Conservation (phyloP, 164 flowering plant species). For the Hamamelis virginiana region DNA sequence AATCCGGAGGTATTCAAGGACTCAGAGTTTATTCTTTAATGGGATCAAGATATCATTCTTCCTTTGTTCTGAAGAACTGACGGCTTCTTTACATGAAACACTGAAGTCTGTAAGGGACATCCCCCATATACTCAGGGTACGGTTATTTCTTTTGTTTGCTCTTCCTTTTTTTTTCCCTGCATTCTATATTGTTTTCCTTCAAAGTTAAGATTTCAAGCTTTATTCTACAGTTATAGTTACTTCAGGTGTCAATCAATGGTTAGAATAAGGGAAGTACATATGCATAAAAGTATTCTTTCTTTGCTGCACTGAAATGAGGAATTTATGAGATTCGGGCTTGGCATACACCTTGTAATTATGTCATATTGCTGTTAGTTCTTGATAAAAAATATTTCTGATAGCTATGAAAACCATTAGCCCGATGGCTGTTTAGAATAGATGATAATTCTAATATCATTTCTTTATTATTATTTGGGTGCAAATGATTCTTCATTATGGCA, state of each 20-base stretch:
- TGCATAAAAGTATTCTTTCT: neutral
- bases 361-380: neutral
- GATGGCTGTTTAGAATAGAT: neutral
- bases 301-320: neutral
- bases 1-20: too few relatives aligned
- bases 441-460: neutral
- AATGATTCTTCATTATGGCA: neutral
- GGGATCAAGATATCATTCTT: conserved; percentile 80
- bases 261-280: neutral
- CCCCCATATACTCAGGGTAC: conserved; percentile 80
- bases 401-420: neutral
- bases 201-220: neutral
- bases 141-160: conserved; percentile 3
- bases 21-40: conserved; percentile 23
- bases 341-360: neutral
- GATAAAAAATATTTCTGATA: too few relatives aligned
- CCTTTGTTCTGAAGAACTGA: conserved; percentile 73
- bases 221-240: neutral
- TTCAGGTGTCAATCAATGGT: neutral
- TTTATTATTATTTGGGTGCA: neutral
- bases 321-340: conserved; percentile 2
- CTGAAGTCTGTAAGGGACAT: conserved; percentile 85
- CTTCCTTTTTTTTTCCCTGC: neutral
- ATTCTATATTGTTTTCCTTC: neutral
- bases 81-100: conserved; percentile 69